A percentile compares a stretch with the other conserved stretches of the same genome.
Evolutionary conservation across 441 rosid genomes (phyloP).

Genomic region (Pelargonium citronellum): DNA sequence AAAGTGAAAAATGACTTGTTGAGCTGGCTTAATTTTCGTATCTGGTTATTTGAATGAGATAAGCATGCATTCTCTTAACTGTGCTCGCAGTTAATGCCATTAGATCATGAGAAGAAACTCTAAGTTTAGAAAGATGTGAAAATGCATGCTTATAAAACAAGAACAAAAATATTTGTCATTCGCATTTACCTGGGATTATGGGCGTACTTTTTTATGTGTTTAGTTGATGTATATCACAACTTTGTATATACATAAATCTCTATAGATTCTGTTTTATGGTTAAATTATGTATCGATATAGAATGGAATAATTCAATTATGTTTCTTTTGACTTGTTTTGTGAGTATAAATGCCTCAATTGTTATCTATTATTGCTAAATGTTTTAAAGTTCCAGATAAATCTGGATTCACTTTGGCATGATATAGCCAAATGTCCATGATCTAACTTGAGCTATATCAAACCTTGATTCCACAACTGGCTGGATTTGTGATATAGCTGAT

Average conservation of each 20-base stretch:
- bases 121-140: background rate
- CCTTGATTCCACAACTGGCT: background rate
- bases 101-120: background rate
- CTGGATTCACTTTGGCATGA: background rate
- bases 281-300: background rate
- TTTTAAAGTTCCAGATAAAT: background rate
- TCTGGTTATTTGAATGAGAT: background rate
- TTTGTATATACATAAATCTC: background rate
- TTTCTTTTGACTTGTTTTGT: background rate
- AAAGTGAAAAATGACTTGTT: background rate
- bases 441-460: background rate
- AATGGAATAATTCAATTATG: background rate
- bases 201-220: background rate
- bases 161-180: background rate
- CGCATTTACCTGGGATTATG: background rate
- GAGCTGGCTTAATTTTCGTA: conserved; percentile 5
- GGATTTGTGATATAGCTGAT: background rate
- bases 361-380: background rate
- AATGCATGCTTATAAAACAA: background rate
- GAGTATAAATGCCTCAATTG: background rate
- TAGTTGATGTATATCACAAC: background rate
- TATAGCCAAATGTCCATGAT: background rate
- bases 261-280: background rate
- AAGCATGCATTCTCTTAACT: background rate
- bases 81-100: background rate